Base-by-base conservation (phyloP, 176 grass and related monocot species). In the Aegilops umbellulata region DNA sequence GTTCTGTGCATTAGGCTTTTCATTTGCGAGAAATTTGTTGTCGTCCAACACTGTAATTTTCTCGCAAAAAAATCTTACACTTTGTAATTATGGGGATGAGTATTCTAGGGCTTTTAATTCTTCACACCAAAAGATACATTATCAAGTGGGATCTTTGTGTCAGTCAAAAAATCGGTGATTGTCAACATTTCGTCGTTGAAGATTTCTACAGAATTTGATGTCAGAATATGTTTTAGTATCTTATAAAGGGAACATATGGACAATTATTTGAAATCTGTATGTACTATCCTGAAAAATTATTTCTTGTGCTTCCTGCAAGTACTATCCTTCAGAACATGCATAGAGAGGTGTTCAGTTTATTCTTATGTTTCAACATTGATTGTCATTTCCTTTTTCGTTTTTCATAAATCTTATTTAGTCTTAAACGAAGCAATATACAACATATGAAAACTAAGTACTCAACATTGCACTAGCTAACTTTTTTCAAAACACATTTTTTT, bases 361-460 rank as follows among this genome's bases (percentile, higher is more conserved):
- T 76, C 16, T 58, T 84, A 65, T 84, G 6, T 63, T 65, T 65
- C 13, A 31, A 24, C 26, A 38, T 65, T 66, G 7, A 30, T 10
- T 58, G 19, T 3, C 9, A 75, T 58, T 83, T 25, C 25, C 12
- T 72, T 65, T 36, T 36, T 44, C 19, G 25, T 65, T 65, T 87
- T 90, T 70, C 22, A 29, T 70, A 38, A 36, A 17, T 55, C 57
- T 92, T 15, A 65, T 86, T 61, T 80, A 72, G 49, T 51, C 9
- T 79, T 80, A 85, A 51, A 34, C 11, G 76, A 42, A 58, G 19
- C 63, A 83, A 66, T 49, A 29, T 14, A 62, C 74, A 88, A 41
- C 41, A 76, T 72, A 17, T 58, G 3, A 31, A 58, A 39, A 78
- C 65, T 51, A 49, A 46, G 7, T n/a, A 68, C 13, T 81, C 10